These are phyloP conservation scores for Sporisorium reilianum DNA, from an alignment of 1,284 basidiomycete genomes.

Conservation along the genomic window DNA sequence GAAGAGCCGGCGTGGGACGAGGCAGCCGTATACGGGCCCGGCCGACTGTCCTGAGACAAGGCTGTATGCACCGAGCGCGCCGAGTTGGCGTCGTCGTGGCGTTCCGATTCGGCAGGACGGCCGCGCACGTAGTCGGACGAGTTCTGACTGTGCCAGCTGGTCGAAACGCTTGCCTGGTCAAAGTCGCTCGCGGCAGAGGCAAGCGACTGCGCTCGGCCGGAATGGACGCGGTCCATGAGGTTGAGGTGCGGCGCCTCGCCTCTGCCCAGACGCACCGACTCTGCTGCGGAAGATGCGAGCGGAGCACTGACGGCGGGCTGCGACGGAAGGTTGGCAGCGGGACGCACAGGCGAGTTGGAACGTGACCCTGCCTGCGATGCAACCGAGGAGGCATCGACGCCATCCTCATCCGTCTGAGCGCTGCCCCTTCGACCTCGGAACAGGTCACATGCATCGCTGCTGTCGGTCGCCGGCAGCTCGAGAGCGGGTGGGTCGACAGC, in stretches of 20 bases:
- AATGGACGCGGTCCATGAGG: slow-evolving; percentile 42
- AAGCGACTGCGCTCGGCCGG: slow-evolving; percentile 39
- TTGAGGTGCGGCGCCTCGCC: slow-evolving; percentile 38
- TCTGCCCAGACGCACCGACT: slow-evolving; percentile 20
- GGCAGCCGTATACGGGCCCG: slow-evolving; percentile 49
- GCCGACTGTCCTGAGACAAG: slow-evolving; percentile 55
- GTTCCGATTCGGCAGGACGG: slow-evolving; percentile 25
- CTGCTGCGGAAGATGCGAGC: slow-evolving; percentile 28
- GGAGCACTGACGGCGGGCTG: slow-evolving; percentile 16
- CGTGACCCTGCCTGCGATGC: slow-evolving; percentile 66
- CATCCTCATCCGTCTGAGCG: slow-evolving; percentile 48
- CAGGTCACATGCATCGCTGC: slow-evolving; percentile 18
- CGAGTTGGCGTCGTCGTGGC: slow-evolving; percentile 42
- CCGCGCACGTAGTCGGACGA: slow-evolving; percentile 39
- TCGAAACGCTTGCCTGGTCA: slow-evolving; percentile 46
- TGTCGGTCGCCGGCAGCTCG: slow-evolving; percentile 40
- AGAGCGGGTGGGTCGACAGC: slow-evolving; percentile 50
- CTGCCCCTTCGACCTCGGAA: slow-evolving; percentile 29
- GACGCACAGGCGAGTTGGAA: slow-evolving; percentile 54
- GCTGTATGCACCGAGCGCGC: slow-evolving; percentile 52
- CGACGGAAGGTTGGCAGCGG: slow-evolving; percentile 11
- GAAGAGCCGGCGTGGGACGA: slow-evolving; percentile 53
- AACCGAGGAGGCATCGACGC: slow-evolving; percentile 58
- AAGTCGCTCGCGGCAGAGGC: slow-evolving; percentile 34
- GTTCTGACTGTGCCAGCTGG: slow-evolving; percentile 41